Percentiles rank a stretch among this genome's conserved stretches.
These are phyloP conservation scores for Plasmodium coatneyi DNA, from an alignment of 169 alveolate species.

Conservation along the genomic window DNA sequence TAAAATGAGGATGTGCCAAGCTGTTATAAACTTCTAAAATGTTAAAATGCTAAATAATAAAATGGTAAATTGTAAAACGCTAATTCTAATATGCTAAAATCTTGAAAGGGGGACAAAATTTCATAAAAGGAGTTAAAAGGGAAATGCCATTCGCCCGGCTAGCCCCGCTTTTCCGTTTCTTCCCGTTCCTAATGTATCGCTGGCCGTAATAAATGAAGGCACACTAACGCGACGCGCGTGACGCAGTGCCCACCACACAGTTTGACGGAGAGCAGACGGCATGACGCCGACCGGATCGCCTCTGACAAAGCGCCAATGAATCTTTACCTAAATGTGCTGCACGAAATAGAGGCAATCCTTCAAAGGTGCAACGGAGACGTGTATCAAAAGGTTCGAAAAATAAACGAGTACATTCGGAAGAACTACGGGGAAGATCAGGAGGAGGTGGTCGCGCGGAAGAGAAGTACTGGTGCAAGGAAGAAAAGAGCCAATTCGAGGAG, in stretches of 20 bases:
- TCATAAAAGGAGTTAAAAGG: not conserved
- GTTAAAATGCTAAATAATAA: no score
- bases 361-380: slow-evolving; percentile 62
- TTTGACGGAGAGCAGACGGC: not conserved
- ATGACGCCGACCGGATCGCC: not conserved
- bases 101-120: not conserved
- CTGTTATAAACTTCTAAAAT: not conserved
- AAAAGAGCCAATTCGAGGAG: slow-evolving; percentile 15
- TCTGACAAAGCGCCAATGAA: slow-evolving; percentile 15
- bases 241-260: not conserved
- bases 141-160: not conserved
- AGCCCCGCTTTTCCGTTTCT: not conserved
- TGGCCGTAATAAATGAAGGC: not conserved
- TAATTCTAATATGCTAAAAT: not conserved
- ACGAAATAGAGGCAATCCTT: slow-evolving; percentile 54
- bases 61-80: not conserved
- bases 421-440: slow-evolving; percentile 15
- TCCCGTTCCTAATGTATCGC: not conserved
- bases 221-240: not conserved
- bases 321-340: slow-evolving; percentile 42
- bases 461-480: not conserved
- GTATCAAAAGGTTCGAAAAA: slow-evolving; percentile 5
- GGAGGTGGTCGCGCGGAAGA: slow-evolving; percentile 1
- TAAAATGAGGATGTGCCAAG: not conserved
- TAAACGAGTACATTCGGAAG: slow-evolving; percentile 30